phyloP scores from a whole-genome alignment of 371 early-diverging fungal genomes.

The Choanephora cucurbitarum region DNA sequence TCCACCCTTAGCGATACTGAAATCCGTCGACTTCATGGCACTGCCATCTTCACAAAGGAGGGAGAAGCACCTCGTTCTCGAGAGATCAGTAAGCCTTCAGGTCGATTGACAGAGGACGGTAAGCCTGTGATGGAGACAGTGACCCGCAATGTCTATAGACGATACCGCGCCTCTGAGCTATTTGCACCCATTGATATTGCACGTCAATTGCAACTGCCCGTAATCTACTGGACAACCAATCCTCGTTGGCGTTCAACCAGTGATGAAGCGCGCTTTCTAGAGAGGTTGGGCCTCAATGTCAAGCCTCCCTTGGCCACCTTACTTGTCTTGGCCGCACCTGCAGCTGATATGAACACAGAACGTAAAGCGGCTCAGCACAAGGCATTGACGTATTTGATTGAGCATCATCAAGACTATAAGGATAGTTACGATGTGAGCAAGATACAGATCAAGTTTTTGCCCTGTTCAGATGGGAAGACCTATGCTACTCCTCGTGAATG shows the following conservation, averaged over 20 bases:
- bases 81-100: slow-evolving; percentile 20
- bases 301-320: slow-evolving; percentile 59
- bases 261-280: slow-evolving; percentile 67
- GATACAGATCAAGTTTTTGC: slow-evolving; percentile 65
- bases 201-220: slow-evolving; percentile 62
- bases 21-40: slow-evolving; percentile 59
- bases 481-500: slow-evolving; percentile 60
- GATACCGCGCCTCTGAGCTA: slow-evolving; percentile 73
- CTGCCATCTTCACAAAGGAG: slow-evolving; percentile 73
- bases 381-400: slow-evolving; percentile 74
- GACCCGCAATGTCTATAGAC: slow-evolving; percentile 28
- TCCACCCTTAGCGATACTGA: slow-evolving; percentile 66
- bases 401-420: slow-evolving; percentile 64
- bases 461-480: slow-evolving; percentile 48
- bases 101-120: slow-evolving; percentile 16
- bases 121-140: slow-evolving; percentile 24
- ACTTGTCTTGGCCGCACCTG: slow-evolving; percentile 54
- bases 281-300: slow-evolving; percentile 62
- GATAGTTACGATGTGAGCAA: slow-evolving; percentile 41
- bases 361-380: slow-evolving; percentile 39
- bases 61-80: slow-evolving; percentile 36
- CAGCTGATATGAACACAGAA: slow-evolving; percentile 13
- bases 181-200: slow-evolving; percentile 71
- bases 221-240: slow-evolving; percentile 69
- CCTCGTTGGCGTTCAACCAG: slow-evolving; percentile 53